phyloP scores from a whole-genome alignment of 352 stramenopile species.

The Thalassiosira livingstoniorum region DNA sequence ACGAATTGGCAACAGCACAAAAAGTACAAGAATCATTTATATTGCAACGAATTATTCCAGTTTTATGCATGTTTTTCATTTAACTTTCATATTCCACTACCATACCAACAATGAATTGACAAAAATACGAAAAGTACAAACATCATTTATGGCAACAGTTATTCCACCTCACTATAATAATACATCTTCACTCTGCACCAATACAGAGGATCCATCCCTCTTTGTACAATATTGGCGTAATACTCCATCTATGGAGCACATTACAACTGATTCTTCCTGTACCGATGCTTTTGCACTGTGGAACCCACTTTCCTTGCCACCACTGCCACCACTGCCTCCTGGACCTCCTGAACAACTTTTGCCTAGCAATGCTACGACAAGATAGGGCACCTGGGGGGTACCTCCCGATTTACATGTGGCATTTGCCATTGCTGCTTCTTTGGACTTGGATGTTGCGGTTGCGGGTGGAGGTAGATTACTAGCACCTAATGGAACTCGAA shows the following conservation, averaged over 20 bases:
- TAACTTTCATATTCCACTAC: too few relatives aligned
- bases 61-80: too few relatives aligned
- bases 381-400: constrained; percentile 19
- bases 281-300: background rate
- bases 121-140: too few relatives aligned
- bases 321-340: constrained; percentile 7
- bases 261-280: constrained; percentile 42
- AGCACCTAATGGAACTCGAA: constrained; percentile 26
- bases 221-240: constrained; percentile 48
- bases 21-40: too few relatives aligned
- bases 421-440: background rate
- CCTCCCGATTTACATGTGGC: background rate
- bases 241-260: constrained; percentile 47
- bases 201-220: constrained; percentile 13
- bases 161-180: too few relatives aligned
- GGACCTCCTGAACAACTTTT: constrained; percentile 6
- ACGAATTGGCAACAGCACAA: too few relatives aligned
- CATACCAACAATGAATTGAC: too few relatives aligned
- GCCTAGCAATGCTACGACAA: constrained; percentile 52
- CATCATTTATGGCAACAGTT: too few relatives aligned
- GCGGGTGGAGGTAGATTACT: background rate
- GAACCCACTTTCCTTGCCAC: constrained; percentile 2
- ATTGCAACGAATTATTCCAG: too few relatives aligned
- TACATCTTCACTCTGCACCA: constrained; percentile 53
- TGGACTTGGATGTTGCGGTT: background rate